Evolutionary conservation across 1,284 basidiomycete species (phyloP), one percentile per base, ranked within the genome.

Genomic region (Violaceomyces palustris): DNA sequence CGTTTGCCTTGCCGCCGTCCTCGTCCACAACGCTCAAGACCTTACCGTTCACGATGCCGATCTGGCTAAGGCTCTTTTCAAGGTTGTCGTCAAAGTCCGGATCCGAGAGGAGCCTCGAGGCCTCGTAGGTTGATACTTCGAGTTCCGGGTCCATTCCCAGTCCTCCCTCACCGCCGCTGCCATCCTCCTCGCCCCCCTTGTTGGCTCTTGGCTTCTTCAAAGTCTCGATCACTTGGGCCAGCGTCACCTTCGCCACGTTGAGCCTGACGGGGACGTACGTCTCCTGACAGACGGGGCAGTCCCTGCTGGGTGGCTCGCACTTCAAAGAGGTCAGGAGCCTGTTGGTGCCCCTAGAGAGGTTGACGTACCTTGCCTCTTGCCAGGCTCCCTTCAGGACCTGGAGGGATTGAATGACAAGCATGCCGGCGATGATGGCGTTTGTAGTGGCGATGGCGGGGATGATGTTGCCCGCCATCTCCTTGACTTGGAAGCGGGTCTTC

Each of bases 391-490:
- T 58, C 0, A 97, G 79, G 22, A 94, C 79, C 47, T 90, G 84
- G 11, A 96, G 76, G 0, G 91, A 87, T 75, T 96, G 92, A 36
- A 97, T 79, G 14, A 96, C 90, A 61, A 96, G 88, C 26, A 94
- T 78, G 0, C 92, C 94, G 0, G 94, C 87, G 56, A 97, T 84
- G 74, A 98, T 88, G 11, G 94, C 94, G 74, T 99, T 99, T 7
- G 94, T 99, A 0, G 94, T 97, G 2, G 94, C 94, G 61, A 98
- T 97, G 2, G 94, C 94, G 1, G 94, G 94, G 38, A 74, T 73
- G 72, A 98, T 98, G 76, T 98, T 99, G 10, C 94, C 93, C 0
- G 94, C 94, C 88, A 97, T 97, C 77, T 97, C 91, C 91, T 98
- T 98, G 42, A 97, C 84, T 72, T 97, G 86, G 84, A 94, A 99